Percentiles rank a stretch among this genome's conserved stretches.
These are phyloP conservation scores for Lecanicillium sp. DNA, from an alignment of 2,329 filamentous ascomycete genomes.

Conservation along the genomic window DNA sequence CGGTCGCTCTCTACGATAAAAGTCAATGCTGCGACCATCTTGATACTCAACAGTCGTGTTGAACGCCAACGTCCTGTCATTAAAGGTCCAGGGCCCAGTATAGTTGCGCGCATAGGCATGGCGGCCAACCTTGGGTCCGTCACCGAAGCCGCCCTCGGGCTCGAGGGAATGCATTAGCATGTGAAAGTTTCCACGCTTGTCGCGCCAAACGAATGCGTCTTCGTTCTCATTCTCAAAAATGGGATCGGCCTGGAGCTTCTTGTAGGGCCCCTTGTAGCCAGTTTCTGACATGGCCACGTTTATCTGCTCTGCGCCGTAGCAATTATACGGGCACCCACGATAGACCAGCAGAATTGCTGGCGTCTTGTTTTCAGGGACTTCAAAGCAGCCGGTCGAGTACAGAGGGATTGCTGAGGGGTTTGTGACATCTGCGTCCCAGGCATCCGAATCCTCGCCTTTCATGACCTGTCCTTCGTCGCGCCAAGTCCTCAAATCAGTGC, in stretches of 20 bases:
- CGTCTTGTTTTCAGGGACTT: conserved; percentile 7
- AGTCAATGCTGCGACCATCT: conserved; percentile 29
- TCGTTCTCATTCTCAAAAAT: conserved; percentile 14
- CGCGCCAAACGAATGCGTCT: conserved; percentile 25
- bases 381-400: conserved; percentile 8
- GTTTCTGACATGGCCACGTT: conserved; percentile 12
- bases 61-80: conserved; percentile 16
- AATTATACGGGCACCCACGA: conserved; percentile 13
- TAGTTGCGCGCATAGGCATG: conserved; percentile 19
- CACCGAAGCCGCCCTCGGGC: conserved; percentile 15
- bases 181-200: conserved; percentile 23
- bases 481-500: conserved; percentile 13
- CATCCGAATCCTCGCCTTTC: conserved; percentile 9
- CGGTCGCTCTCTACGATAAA: conserved; percentile 36
- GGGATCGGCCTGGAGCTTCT: conserved; percentile 11
- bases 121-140: conserved; percentile 18
- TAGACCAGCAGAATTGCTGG: conserved; percentile 13
- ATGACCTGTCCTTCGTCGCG: conserved; percentile 11
- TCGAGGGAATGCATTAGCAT: conserved; percentile 24
- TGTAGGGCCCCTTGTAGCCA: conserved; percentile 11
- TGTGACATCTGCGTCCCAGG: conserved; percentile 22
- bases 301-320: conserved; percentile 11
- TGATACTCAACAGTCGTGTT: conserved; percentile 22
- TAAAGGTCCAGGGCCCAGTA: conserved; percentile 21
- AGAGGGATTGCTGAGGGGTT: conserved; percentile 34